Evolutionary conservation across 2,329 filamentous ascomycete species (phyloP).

Genomic region (Trichoderma polysporum): DNA sequence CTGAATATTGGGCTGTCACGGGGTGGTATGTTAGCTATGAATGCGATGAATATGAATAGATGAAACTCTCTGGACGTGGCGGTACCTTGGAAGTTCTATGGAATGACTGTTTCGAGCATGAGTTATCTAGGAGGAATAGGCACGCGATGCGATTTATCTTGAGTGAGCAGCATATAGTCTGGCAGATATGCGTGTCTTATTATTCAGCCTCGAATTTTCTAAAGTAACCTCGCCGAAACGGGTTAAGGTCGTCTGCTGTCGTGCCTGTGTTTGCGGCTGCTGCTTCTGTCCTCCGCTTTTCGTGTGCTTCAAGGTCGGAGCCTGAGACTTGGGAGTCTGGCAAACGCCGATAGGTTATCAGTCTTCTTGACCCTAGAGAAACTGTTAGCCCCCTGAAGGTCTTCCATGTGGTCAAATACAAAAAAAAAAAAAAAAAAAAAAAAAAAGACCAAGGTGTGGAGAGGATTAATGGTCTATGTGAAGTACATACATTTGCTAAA

Average conservation of each 20-base stretch:
- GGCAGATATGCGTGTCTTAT: background rate
- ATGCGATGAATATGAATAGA: conserved; percentile 16
- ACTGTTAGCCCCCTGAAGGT: conserved; percentile 21
- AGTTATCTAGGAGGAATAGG: background rate
- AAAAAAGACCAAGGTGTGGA: background rate
- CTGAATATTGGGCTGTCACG: conserved; percentile 3
- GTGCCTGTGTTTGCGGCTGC: conserved; percentile 39
- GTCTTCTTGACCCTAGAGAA: conserved; percentile 71
- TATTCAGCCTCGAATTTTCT: conserved; percentile 47
- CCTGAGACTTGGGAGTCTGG: conserved; percentile 57
- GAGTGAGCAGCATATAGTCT: background rate
- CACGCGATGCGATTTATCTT: background rate
- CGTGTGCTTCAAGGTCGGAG: conserved; percentile 40
- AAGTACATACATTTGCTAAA: conserved; percentile 77
- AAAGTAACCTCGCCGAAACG: conserved; percentile 60
- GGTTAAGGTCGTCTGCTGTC: conserved; percentile 60
- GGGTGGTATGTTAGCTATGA: background rate
- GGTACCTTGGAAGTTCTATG: background rate
- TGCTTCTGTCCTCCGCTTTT: conserved; percentile 30
- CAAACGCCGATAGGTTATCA: conserved; percentile 81
- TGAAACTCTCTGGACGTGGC: background rate
- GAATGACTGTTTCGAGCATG: background rate
- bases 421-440: background rate
- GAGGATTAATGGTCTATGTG: no score
- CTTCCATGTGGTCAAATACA: no score